Percentiles rank a stretch among this genome's conserved stretches.
phyloP scores from a whole-genome alignment of 768 basidiomycete genomes.

The Dioszegia aurantiaca region DNA sequence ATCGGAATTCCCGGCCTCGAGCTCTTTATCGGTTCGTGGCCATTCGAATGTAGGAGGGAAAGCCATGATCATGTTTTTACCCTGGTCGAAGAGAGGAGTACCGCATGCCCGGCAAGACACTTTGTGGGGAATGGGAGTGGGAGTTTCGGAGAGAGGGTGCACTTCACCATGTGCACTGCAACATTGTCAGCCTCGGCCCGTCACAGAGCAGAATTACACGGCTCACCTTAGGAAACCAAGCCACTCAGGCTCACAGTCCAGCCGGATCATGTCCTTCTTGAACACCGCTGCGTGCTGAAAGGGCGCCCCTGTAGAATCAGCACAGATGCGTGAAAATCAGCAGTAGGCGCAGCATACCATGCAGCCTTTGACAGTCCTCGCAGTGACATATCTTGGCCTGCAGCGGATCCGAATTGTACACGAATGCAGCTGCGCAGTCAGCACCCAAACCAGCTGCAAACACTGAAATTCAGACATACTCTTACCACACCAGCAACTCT shows the following conservation, averaged over 20 bases:
- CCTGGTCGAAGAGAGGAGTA: constrained; percentile 40
- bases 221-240: constrained; percentile 39
- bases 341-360: constrained; percentile 30
- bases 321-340: not conserved
- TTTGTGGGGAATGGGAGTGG: constrained; percentile 40
- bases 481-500: constrained; percentile 46
- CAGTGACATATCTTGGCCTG: constrained; percentile 42
- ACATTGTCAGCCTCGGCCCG: constrained; percentile 12
- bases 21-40: constrained; percentile 32
- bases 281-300: constrained; percentile 41
- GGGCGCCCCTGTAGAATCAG: constrained; percentile 27
- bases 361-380: constrained; percentile 43
- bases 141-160: constrained; percentile 37
- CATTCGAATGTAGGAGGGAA: constrained; percentile 44
- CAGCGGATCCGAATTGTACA: constrained; percentile 27
- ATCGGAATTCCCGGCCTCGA: constrained; percentile 19
- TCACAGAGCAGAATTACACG: too few relatives aligned
- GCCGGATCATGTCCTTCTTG: constrained; percentile 36
- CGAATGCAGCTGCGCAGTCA: constrained; percentile 27
- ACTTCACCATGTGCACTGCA: constrained; percentile 43
- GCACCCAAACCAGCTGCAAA: not conserved
- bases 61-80: constrained; percentile 45
- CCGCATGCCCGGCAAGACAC: constrained; percentile 44
- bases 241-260: constrained; percentile 34
- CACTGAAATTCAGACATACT: constrained; percentile 22